These are phyloP conservation scores for Solanum hybrid DNA, from an alignment of 305 asterid species.

Conservation along the genomic window DNA sequence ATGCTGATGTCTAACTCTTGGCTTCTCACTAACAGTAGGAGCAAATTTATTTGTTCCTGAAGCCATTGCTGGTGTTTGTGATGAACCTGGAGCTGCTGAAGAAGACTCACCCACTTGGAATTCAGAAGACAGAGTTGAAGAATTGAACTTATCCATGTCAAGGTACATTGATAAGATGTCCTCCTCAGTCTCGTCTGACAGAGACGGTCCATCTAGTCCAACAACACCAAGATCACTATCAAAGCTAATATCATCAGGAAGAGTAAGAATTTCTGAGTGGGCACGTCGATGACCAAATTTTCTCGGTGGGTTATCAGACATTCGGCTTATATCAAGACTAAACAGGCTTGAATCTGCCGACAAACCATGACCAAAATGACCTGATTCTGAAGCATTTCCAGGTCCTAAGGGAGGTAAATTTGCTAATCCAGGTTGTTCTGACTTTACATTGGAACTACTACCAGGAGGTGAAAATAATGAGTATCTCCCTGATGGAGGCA, in stretches of 20 bases:
- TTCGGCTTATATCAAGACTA: constrained; percentile 86
- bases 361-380: constrained; percentile 48
- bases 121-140: constrained; percentile 63
- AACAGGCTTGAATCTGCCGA: constrained; percentile 45
- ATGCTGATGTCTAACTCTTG: constrained; percentile 87
- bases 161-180: constrained; percentile 80
- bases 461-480: constrained; percentile 51
- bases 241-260: constrained; percentile 93
- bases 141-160: constrained; percentile 87
- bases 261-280: constrained; percentile 92
- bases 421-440: constrained; percentile 45
- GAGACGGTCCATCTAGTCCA: constrained; percentile 87
- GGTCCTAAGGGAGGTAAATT: constrained; percentile 62
- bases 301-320: constrained; percentile 93
- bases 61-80: constrained; percentile 30
- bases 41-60: constrained; percentile 28
- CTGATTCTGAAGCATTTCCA: constrained; percentile 44
- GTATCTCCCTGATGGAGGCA: constrained; percentile 80
- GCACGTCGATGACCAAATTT: constrained; percentile 89
- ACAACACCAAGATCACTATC: constrained; percentile 96
- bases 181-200: constrained; percentile 86
- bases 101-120: constrained; percentile 66
- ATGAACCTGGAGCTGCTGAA: constrained; percentile 35
- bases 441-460: constrained; percentile 31
- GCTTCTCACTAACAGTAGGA: constrained; percentile 40